A percentile compares a stretch with the other conserved stretches of the same genome.
These are phyloP conservation scores for Piloderma croceum DNA, from an alignment of 768 basidiomycete species.

Conservation along the genomic window DNA sequence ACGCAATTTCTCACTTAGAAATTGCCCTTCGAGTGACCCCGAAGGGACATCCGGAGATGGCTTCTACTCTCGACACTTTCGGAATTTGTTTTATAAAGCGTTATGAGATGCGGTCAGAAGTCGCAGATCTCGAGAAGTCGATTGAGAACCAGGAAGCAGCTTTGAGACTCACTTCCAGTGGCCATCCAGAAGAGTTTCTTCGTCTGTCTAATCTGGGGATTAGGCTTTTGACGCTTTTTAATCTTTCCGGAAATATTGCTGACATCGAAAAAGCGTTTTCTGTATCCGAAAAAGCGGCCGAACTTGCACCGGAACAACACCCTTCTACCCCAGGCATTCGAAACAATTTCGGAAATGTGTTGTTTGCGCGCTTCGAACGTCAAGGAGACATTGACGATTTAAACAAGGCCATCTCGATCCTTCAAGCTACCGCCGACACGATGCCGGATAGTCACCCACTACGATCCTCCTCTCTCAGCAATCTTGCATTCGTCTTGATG, in stretches of 20 bases:
- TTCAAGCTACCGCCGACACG: no score
- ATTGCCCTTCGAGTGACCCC: background rate
- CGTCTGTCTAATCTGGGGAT: constrained; percentile 4
- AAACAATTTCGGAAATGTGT: no score
- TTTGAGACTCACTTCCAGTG: background rate
- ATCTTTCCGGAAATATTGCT: constrained; percentile 1
- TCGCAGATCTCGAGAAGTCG: constrained; percentile 5
- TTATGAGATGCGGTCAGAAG: constrained; percentile 3
- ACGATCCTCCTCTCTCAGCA: no score
- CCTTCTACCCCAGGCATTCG: background rate
- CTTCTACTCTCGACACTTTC: constrained; percentile 3
- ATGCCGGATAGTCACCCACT: no score
- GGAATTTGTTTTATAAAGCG: background rate
- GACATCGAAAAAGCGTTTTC: constrained; percentile 6
- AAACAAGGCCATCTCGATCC: no score
- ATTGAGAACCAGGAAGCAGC: constrained; percentile 1
- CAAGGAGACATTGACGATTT: no score
- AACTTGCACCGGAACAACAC: background rate
- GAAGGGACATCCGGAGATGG: constrained; percentile 1
- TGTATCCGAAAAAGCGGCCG: background rate
- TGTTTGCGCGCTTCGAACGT: no score
- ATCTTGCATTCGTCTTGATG: no score
- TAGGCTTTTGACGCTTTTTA: background rate
- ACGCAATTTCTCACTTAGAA: constrained; percentile 19
- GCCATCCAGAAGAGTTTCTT: constrained; percentile 2